Evolutionary conservation across 192 early-diverging fungal genomes (phyloP).

Genomic region (Mortierella antarctica): DNA sequence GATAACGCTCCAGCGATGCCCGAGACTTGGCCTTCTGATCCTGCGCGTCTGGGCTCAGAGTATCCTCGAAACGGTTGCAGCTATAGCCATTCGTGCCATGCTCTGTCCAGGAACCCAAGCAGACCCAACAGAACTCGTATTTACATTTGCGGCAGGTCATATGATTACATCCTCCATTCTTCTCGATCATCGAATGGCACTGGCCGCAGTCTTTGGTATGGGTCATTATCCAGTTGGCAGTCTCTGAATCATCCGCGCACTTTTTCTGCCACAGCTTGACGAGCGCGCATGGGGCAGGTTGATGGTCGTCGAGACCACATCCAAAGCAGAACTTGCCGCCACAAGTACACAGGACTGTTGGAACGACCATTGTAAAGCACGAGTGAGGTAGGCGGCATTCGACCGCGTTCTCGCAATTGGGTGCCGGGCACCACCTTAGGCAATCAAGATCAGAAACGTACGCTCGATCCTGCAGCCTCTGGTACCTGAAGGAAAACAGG

Average conservation of each 20-base stretch:
- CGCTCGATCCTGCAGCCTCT: constrained; percentile 79
- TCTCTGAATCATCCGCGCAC: constrained; percentile 97
- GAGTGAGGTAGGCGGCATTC: constrained; percentile 85
- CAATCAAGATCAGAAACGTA: constrained; percentile 90
- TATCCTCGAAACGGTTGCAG: constrained; percentile 97
- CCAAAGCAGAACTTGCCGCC: constrained; percentile 91
- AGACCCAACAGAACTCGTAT: constrained; percentile 99
- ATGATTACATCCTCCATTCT: constrained; percentile 99
- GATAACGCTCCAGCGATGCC: constrained; percentile 88
- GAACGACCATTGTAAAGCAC: constrained; percentile 75
- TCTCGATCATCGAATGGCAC: constrained; percentile 96
- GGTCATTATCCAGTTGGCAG: constrained; percentile 95
- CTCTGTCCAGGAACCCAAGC: constrained; percentile 95
- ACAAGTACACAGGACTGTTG: constrained; percentile 87
- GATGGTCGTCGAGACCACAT: constrained; percentile 84
- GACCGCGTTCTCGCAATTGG: constrained; percentile 94
- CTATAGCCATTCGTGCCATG: constrained; percentile 96
- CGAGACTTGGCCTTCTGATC: constrained; percentile 89
- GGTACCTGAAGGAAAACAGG: constrained; percentile 65
- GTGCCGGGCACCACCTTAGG: constrained; percentile 94
- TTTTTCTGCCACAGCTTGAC: constrained; percentile 92
- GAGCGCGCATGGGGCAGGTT: constrained; percentile 90
- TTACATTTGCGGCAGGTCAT: constrained; percentile 99
- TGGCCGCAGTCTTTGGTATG: constrained; percentile 96
- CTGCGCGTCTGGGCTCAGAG: constrained; percentile 82